A percentile compares a stretch with the other conserved stretches of the same genome.
phyloP scores from a whole-genome alignment of 1,284 basidiomycete species.

The Naganishia liquefaciens region DNA sequence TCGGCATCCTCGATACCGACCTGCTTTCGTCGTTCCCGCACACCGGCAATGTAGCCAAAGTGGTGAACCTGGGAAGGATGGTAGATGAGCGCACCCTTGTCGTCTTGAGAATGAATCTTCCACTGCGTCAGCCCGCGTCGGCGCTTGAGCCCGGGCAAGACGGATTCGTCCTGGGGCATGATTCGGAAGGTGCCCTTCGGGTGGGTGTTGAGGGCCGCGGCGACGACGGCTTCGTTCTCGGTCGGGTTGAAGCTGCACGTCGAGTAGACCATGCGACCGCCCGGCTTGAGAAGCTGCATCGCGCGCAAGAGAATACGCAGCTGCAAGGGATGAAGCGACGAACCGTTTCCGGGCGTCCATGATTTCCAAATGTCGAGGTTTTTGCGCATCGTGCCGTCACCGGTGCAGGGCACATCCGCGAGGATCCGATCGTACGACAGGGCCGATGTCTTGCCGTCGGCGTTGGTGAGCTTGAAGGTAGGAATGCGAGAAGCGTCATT shows the following conservation, averaged over 20 bases:
- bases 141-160: conserved; percentile 71
- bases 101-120: conserved; percentile 60
- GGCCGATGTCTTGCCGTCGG: conserved; percentile 43
- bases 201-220: conserved; percentile 72
- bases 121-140: conserved; percentile 73
- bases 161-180: conserved; percentile 44
- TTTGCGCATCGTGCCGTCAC: conserved; percentile 94
- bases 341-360: conserved; percentile 86
- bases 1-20: conserved; percentile 41
- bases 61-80: conserved; percentile 41
- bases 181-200: conserved; percentile 55
- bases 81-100: conserved; percentile 37
- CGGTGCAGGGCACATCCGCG: conserved; percentile 93
- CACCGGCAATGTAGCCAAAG: conserved; percentile 25
- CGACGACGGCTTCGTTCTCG: conserved; percentile 96
- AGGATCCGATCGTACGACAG: conserved; percentile 90
- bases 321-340: conserved; percentile 85
- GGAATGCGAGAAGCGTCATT: conserved; percentile 88
- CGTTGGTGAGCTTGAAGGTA: conserved; percentile 58
- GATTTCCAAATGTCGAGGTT: conserved; percentile 93
- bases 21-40: conserved; percentile 17
- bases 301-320: conserved; percentile 87
- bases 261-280: conserved; percentile 93
- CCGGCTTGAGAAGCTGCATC: conserved; percentile 82
- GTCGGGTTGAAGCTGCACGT: conserved; percentile 97